A percentile compares a stretch with the other conserved stretches of the same genome.
Evolutionary conservation across 768 basidiomycete genomes (phyloP).

Genomic region (Tricholoma sp.): DNA sequence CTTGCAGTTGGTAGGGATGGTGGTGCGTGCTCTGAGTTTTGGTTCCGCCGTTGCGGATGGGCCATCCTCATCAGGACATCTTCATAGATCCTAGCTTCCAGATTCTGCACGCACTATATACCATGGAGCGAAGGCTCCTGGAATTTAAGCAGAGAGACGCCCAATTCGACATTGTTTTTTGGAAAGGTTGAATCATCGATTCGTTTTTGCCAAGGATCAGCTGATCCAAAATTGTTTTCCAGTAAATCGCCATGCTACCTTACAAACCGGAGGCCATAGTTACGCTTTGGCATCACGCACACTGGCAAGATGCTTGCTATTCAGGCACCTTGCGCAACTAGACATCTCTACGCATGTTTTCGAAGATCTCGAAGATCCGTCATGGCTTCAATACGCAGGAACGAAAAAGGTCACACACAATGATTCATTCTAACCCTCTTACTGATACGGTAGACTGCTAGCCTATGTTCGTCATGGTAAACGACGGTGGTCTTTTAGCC

Average conservation of each 20-base stretch:
- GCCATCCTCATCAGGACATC: background rate
- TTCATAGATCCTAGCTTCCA: conserved; percentile 51
- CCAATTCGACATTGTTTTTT: conserved; percentile 63
- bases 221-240: background rate
- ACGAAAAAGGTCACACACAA: conserved; percentile 31
- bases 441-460: conserved; percentile 18
- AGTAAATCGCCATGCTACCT: conserved; percentile 42
- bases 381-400: conserved; percentile 43
- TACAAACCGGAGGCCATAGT: conserved; percentile 29
- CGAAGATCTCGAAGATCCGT: conserved; percentile 34
- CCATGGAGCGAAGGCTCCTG: conserved; percentile 46
- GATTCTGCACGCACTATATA: conserved; percentile 53
- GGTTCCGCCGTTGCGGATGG: too few relatives aligned
- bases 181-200: conserved; percentile 34
- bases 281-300: conserved; percentile 40
- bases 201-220: background rate
- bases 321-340: conserved; percentile 41
- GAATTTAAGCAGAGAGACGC: conserved; percentile 46
- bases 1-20: conserved; percentile 41
- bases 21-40: too few relatives aligned
- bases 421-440: background rate
- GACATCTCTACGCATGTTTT: conserved; percentile 43
- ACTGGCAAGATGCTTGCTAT: conserved; percentile 48
- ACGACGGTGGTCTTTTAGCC: conserved; percentile 41
- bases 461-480: conserved; percentile 66